Evolutionary conservation across 2,329 filamentous ascomycete species (phyloP), one percentile per base, ranked within the genome.

Genomic region (Dichotomopilus funicola): DNA sequence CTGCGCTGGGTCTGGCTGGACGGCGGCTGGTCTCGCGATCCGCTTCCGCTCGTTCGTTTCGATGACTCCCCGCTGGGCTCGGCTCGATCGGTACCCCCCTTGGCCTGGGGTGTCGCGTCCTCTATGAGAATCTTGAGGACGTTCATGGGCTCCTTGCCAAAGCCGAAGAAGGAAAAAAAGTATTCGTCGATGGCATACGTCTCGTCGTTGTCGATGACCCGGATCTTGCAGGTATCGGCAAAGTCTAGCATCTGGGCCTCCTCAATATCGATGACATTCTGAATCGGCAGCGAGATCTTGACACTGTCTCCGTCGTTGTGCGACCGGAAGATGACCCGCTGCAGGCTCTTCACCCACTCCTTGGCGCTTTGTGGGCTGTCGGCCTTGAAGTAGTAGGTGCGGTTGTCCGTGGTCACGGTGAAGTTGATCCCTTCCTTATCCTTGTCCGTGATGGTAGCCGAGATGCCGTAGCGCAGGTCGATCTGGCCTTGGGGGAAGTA

Each of bases 171-270:
- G 0, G 91, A 94, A 70, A 99, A 97, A 69, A 95, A 97, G 69
- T 97, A 96, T 84, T 99, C 94, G 65, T 99, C 94, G 61, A 97
- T 89, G 2, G 91, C 91, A 71, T 88, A 97, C 0, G 90, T 95
- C 70, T 96, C 92, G 61, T 94, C 89, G 61, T 91, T 95, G 66
- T 96, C 91, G 55, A 97, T 85, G 44, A 96, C 90, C 40, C 90
- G 83, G 59, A 99, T 85, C 71, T 95, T 96, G 74, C 95, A 87
- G 0, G 94, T 97, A 60, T 96, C 89, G 27, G 91, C 90, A 69
- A 95, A 91, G 61, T 95, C 89, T 54, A 95, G 80, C 73, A 96
- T 90, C 55, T 89, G 86, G 48, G 87, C 94, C 61, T 96, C 89
- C 69, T 97, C 94, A 46, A 97, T 85, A 63, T 97, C 92, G 56